A percentile compares a stretch with the other conserved stretches of the same genome.
Conservation (phyloP, 306 rosid species). For the Mimosa bimucronata region DNA sequence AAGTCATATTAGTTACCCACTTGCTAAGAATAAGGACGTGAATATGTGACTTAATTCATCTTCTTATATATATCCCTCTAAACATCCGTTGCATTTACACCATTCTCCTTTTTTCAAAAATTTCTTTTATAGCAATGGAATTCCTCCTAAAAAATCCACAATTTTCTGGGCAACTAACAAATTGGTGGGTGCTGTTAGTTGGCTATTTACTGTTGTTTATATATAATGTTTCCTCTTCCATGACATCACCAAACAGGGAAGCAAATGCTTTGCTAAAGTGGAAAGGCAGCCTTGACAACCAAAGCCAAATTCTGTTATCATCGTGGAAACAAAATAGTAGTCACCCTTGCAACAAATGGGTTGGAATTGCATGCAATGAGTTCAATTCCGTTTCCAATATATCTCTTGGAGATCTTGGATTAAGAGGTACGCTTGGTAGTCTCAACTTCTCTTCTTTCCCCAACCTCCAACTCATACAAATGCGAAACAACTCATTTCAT, state of each 20-base stretch:
- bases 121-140: no score
- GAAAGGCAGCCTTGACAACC: not conserved
- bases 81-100: not conserved
- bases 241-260: not conserved
- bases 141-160: no score
- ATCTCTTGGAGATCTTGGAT: not conserved
- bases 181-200: not conserved
- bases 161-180: not conserved
- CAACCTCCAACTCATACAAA: not conserved
- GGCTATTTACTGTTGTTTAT: no score
- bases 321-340: not conserved
- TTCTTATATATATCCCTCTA: no score
- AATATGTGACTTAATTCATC: not conserved
- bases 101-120: no score
- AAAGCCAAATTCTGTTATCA: slow-evolving; percentile 32
- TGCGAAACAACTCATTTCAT: not conserved
- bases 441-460: not conserved
- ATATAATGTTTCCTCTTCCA: not conserved
- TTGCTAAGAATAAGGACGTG: no score
- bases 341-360: slow-evolving; percentile 10
- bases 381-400: not conserved
- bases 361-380: slow-evolving; percentile 16
- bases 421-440: not conserved
- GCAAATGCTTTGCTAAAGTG: not conserved
- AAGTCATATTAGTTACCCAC: no score